Conservation (phyloP, 2,329 filamentous ascomycete genomes). For the Lojkania enalia region DNA sequence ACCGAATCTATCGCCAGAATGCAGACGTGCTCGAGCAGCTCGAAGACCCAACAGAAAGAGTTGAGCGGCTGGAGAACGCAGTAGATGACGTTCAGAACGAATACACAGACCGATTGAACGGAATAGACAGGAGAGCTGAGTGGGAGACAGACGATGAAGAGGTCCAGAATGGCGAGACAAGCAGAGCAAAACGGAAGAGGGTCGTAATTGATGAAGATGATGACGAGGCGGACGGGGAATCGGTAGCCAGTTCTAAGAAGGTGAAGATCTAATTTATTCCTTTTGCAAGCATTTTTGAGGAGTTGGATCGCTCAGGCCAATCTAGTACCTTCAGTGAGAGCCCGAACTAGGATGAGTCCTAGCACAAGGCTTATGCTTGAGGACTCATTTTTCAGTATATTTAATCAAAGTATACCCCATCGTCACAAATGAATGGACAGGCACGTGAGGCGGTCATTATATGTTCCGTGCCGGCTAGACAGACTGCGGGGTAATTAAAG, state of each 20-base stretch:
- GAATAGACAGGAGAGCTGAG: constrained; percentile 41
- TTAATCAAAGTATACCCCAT: constrained; percentile 1
- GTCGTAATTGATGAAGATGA: constrained; percentile 40
- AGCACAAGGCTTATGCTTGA: constrained; percentile 1
- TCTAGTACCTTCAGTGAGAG: neutral
- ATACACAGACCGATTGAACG: constrained; percentile 68
- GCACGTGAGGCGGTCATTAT: constrained; percentile 1
- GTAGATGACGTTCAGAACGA: constrained; percentile 70
- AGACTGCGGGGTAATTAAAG: constrained; percentile 1
- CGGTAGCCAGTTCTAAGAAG: constrained; percentile 34
- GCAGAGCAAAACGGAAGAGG: constrained; percentile 40
- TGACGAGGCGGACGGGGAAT: constrained; percentile 34
- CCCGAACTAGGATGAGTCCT: too few relatives aligned
- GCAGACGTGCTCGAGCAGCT: constrained; percentile 70
- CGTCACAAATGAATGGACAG: neutral
- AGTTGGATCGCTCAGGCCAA: too few relatives aligned
- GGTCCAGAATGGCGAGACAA: constrained; percentile 17
- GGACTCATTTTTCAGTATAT: too few relatives aligned
- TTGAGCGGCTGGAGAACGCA: constrained; percentile 72
- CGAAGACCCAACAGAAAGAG: constrained; percentile 64
- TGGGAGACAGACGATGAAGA: constrained; percentile 23
- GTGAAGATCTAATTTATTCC: constrained; percentile 27
- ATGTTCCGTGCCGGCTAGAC: neutral
- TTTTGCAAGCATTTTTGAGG: too few relatives aligned
- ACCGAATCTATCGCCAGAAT: constrained; percentile 76